Evolutionary conservation across 139 green algal genomes (phyloP).

Genomic region (Astrephomene gubernaculifera): DNA sequence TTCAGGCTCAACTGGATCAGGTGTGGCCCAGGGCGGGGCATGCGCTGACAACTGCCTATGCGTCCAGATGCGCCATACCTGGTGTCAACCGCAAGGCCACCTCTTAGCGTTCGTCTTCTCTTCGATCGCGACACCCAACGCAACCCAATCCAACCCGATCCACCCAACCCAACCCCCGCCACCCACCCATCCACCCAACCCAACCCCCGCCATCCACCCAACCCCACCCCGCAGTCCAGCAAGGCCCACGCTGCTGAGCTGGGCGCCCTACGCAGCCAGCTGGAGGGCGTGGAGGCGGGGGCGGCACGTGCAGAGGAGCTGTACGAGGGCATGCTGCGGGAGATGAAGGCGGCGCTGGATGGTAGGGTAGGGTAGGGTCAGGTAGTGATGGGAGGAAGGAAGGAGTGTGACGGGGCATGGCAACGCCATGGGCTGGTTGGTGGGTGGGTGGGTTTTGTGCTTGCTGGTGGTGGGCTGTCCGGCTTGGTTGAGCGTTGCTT

Average conservation of each 20-base stretch:
- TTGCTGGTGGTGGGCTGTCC: too few relatives aligned
- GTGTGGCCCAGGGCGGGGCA: not conserved
- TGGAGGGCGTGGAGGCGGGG: conserved; percentile 16
- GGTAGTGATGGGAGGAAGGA: too few relatives aligned
- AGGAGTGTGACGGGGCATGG: too few relatives aligned
- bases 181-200: not conserved
- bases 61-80: too few relatives aligned
- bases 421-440: too few relatives aligned
- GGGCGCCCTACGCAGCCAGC: not conserved
- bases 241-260: conserved; percentile 25
- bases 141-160: too few relatives aligned
- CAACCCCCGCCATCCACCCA: not conserved
- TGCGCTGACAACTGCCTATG: too few relatives aligned
- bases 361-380: not conserved
- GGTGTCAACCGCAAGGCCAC: too few relatives aligned
- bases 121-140: too few relatives aligned
- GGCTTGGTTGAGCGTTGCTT: too few relatives aligned
- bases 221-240: not conserved
- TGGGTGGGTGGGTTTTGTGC: too few relatives aligned
- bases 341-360: conserved; percentile 44
- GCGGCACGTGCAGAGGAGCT: conserved; percentile 26
- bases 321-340: conserved; percentile 42
- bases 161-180: not conserved
- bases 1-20: conserved; percentile 36
- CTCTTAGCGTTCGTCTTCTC: too few relatives aligned